Evolutionary conservation across 495 filamentous ascomycete genomes (phyloP).

Genomic region (Penicillium bovifimosum): DNA sequence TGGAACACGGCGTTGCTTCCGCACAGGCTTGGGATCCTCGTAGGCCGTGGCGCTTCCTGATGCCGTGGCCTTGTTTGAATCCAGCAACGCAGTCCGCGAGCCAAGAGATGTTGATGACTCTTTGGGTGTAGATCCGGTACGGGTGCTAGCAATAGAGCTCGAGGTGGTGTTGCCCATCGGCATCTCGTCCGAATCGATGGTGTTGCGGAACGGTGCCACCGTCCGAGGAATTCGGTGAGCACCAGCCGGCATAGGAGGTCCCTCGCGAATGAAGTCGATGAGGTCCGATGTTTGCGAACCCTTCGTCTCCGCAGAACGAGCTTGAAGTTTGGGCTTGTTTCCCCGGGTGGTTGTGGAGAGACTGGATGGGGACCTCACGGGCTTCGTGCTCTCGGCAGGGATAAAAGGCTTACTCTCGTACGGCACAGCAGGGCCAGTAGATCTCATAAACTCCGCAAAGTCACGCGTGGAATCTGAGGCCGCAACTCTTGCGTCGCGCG

Average conservation of each 20-base stretch:
- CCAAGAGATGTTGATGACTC: constrained; percentile 49
- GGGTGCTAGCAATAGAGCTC: constrained; percentile 39
- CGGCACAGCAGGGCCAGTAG: constrained; percentile 53
- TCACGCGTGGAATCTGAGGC: constrained; percentile 62
- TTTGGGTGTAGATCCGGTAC: constrained; percentile 37
- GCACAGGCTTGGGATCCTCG: constrained; percentile 34
- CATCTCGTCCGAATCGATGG: constrained; percentile 79
- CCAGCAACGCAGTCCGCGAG: constrained; percentile 55
- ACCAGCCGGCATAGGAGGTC: constrained; percentile 53
- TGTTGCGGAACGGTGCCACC: constrained; percentile 78
- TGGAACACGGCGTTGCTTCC: constrained; percentile 69
- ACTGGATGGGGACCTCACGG: constrained; percentile 18
- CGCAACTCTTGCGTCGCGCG: constrained; percentile 59
- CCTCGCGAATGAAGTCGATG: constrained; percentile 89
- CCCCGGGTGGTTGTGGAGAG: constrained; percentile 7
- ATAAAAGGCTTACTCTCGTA: not conserved
- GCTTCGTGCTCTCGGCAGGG: constrained; percentile 15
- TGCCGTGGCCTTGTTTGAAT: constrained; percentile 23
- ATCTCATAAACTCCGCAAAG: constrained; percentile 80
- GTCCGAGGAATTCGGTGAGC: constrained; percentile 70
- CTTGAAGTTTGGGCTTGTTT: constrained; percentile 50
- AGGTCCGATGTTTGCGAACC: constrained; percentile 72
- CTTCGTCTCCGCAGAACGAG: constrained; percentile 61
- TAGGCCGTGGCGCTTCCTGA: constrained; percentile 10
- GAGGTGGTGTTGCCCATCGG: constrained; percentile 32